A percentile compares a stretch with the other conserved stretches of the same genome.
Evolutionary conservation across 768 basidiomycete genomes (phyloP).

Genomic region (Butyriboletus loyo): DNA sequence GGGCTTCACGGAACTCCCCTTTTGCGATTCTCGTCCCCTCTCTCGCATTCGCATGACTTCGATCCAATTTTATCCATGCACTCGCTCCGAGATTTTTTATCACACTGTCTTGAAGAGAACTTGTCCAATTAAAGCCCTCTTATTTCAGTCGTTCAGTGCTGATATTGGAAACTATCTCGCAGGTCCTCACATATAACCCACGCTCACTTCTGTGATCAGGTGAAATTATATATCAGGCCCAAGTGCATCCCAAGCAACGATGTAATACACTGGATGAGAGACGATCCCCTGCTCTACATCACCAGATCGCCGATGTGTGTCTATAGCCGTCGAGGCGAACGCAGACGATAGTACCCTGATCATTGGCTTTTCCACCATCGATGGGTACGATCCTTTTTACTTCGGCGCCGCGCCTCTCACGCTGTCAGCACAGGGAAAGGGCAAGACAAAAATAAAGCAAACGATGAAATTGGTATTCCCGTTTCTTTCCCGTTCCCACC

Average conservation of each 20-base stretch:
- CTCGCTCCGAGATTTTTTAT: constrained; percentile 51
- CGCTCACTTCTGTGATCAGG: constrained; percentile 34
- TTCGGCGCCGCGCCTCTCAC: constrained; percentile 9
- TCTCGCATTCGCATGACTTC: constrained; percentile 70
- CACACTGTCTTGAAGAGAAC: constrained; percentile 47
- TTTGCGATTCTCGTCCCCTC: constrained; percentile 67
- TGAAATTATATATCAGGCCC: constrained; percentile 72
- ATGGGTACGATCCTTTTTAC: constrained; percentile 44
- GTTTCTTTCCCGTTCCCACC: not conserved
- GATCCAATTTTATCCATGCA: constrained; percentile 76
- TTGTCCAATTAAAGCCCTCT: constrained; percentile 70
- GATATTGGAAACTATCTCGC: constrained; percentile 86
- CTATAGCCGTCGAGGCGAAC: constrained; percentile 60
- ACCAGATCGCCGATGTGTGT: constrained; percentile 54
- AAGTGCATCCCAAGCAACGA: constrained; percentile 69
- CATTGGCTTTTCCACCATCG: constrained; percentile 68
- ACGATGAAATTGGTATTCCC: constrained; percentile 45
- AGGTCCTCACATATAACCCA: constrained; percentile 36
- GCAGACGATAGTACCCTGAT: constrained; percentile 70
- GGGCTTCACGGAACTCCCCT: constrained; percentile 53
- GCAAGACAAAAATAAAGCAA: constrained; percentile 48
- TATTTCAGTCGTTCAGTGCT: constrained; percentile 76
- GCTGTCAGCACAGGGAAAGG: constrained; percentile 46
- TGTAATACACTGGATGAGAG: constrained; percentile 51
- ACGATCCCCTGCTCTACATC: constrained; percentile 51